phyloP scores from a whole-genome alignment of 495 filamentous ascomycete species.

The Margaritispora aquatica region DNA sequence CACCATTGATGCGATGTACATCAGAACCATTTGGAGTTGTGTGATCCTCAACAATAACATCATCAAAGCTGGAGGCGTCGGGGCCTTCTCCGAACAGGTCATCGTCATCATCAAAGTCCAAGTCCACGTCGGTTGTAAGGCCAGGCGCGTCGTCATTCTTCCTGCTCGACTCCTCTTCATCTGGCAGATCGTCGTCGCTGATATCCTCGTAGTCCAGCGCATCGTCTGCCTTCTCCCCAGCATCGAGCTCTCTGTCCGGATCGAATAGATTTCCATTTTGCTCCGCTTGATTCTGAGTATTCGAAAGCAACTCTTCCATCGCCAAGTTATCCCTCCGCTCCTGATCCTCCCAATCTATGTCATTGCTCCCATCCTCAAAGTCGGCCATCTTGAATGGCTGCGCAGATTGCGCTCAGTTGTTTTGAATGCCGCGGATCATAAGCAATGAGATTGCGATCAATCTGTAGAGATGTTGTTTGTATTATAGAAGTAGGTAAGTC shows the following conservation, averaged over 20 bases:
- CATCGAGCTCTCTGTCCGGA: conserved; percentile 11
- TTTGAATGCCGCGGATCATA: background rate
- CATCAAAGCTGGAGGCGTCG: conserved; percentile 22
- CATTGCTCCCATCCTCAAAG: background rate
- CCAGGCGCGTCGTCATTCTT: conserved; percentile 35
- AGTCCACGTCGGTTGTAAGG: conserved; percentile 39
- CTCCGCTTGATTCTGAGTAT: conserved; percentile 33
- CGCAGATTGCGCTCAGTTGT: background rate
- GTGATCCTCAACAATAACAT: conserved; percentile 26
- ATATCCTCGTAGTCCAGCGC: conserved; percentile 87
- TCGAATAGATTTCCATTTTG: conserved; percentile 31
- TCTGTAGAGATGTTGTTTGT: background rate
- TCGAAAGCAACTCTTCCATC: conserved; percentile 16
- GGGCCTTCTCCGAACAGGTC: conserved; percentile 39
- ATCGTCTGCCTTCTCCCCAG: conserved; percentile 66
- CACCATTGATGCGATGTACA: conserved; percentile 17
- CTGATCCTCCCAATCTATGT: conserved; percentile 17
- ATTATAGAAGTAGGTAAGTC: background rate
- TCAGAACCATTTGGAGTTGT: conserved; percentile 17
- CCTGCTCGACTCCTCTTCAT: conserved; percentile 29
- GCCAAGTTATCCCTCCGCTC: conserved; percentile 14
- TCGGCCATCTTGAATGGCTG: conserved; percentile 1
- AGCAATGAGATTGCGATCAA: background rate
- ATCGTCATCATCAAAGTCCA: conserved; percentile 44
- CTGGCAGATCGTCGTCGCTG: conserved; percentile 52